A percentile compares a stretch with the other conserved stretches of the same genome.
Conservation (phyloP, 805 yeast genomes). For the Debaryomyces tyrocola region DNA sequence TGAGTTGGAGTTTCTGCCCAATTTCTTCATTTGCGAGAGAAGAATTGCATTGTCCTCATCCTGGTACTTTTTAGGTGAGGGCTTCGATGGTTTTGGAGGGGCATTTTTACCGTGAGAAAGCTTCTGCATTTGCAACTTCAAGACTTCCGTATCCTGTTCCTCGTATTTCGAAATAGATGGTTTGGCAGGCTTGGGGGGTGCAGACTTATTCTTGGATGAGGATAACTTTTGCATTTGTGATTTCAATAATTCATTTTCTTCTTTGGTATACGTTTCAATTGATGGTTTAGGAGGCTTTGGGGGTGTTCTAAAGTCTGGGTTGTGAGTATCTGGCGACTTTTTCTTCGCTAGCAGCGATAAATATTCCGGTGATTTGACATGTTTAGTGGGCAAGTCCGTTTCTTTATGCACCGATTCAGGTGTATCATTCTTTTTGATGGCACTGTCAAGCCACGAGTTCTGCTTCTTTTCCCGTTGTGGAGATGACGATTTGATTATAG, state of each 20-base stretch:
- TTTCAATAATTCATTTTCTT: constrained; percentile 22
- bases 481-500: background rate
- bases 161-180: constrained; percentile 18
- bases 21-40: constrained; percentile 19
- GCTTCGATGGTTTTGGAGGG: constrained; percentile 13
- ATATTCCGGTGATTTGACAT: constrained; percentile 14
- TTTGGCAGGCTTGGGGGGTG: constrained; percentile 12
- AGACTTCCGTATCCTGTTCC: constrained; percentile 20
- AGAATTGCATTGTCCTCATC: constrained; percentile 22
- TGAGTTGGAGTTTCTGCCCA: background rate
- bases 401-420: background rate
- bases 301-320: constrained; percentile 3
- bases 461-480: constrained; percentile 2
- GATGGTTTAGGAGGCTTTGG: constrained; percentile 13
- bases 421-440: background rate
- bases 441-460: constrained; percentile 10
- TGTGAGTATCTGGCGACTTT: background rate
- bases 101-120: constrained; percentile 4
- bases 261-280: constrained; percentile 16
- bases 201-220: background rate
- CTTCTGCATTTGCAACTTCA: constrained; percentile 24
- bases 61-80: constrained; percentile 18
- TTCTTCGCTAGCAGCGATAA: background rate
- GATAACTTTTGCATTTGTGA: constrained; percentile 23
- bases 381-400: constrained; percentile 12